Evolutionary conservation across 2,329 filamentous ascomycete species (phyloP), one percentile per base, ranked within the genome.

Genomic region (Fusarium sp.): DNA sequence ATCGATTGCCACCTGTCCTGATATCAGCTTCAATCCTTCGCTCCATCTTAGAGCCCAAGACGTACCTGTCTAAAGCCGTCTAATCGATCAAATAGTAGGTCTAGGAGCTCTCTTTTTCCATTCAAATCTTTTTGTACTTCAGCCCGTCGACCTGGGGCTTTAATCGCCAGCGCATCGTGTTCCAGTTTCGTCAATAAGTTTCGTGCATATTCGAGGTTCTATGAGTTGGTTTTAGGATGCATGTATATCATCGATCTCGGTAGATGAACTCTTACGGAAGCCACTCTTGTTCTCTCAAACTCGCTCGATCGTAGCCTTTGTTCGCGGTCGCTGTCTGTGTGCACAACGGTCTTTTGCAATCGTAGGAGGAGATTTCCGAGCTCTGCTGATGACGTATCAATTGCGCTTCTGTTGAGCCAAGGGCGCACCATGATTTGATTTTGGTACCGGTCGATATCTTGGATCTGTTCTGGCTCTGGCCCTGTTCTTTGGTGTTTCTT

Each of bases 151-250:
- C 83, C 76, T 57, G 85, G 84, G 31, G 85, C 80, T 75, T 89
- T 89, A 65, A 89, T 79, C n/a, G 78, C 81, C 15, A 87, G 78
- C 8, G 88, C 84, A 70, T 91, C 87, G 71, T 92, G 90, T 76
- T 94, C 92, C 40, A 93, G 84, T 60, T 85, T 88, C 20, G 90
- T 85, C 56, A 94, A 86, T 29, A 92, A 84, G 1, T 84, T 85
- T 39, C 89, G 87, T 20, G 92, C 91, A 75, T 91, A 88, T 69
- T 91, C 87, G 63, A 95, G 82, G 72, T 93, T 94, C 87, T 92
- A 65, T 17, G 15, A 15, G 4, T 14, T 6, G 41, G 4, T 20
- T 7, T 74, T 48, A 75, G 51, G 25, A 5, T 21, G 6, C 9
- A 10, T 43, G 11, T 29, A 18, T 18, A 11, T 21, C 21, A 11